These are phyloP conservation scores for Flaveria trinervia DNA, from an alignment of 129 eudicot species.

Conservation along the genomic window DNA sequence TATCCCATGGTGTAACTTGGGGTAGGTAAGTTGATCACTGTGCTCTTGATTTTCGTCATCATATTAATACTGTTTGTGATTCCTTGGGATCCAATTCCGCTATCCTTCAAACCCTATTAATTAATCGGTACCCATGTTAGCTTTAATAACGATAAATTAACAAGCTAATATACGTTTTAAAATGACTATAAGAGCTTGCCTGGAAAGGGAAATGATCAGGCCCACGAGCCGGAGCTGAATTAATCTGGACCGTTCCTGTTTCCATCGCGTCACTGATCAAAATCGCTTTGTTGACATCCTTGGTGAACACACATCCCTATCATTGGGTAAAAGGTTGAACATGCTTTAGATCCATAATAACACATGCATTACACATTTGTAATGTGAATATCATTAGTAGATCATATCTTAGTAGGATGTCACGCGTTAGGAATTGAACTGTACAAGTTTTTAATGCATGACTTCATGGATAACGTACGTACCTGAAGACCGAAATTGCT, in stretches of 20 bases:
- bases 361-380: not conserved
- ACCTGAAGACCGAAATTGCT: conserved; percentile 66
- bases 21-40: conserved; percentile 91
- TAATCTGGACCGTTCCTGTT: conserved; percentile 91
- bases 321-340: not conserved
- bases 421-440: not conserved
- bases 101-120: conserved; percentile 82
- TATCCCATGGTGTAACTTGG: conserved; percentile 89
- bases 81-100: conserved; percentile 98
- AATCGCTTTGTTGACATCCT: conserved; percentile 94
- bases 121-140: not conserved
- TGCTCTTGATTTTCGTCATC: conserved; percentile 96
- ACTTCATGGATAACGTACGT: not conserved
- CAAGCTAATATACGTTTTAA: not conserved
- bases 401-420: too few relatives aligned
- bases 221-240: conserved; percentile 98
- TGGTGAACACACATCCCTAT: conserved; percentile 94
- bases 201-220: conserved; percentile 99
- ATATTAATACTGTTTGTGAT: conserved; percentile 92
- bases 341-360: not conserved
- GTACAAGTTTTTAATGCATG: not conserved
- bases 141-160: not conserved
- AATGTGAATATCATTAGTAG: not conserved
- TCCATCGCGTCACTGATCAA: conserved; percentile 97
- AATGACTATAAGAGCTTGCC: conserved; percentile 33